Percentiles rank a stretch among this genome's conserved stretches.
These are phyloP conservation scores for Ogataea saltuana DNA, from an alignment of 805 yeast species.

Conservation along the genomic window DNA sequence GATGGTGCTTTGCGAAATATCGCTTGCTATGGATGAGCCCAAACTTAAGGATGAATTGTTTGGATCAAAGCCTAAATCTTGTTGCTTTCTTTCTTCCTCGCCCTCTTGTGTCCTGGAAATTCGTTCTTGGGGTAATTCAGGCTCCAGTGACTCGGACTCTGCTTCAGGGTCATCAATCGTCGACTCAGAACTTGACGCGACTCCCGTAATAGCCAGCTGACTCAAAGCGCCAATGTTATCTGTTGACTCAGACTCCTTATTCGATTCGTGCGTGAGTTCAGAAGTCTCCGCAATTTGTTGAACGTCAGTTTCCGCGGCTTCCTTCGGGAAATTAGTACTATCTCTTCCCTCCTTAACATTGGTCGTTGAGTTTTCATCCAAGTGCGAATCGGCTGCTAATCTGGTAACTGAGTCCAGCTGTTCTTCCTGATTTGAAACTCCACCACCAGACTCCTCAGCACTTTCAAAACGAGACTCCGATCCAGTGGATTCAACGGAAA, in stretches of 20 bases:
- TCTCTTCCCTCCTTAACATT: no score
- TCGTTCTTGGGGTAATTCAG: no score
- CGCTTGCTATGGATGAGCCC: conserved; percentile 1
- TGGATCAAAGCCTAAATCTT: no score
- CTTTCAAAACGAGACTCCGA: conserved; percentile 9
- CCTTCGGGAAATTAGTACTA: not conserved
- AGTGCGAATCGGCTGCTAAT: not conserved
- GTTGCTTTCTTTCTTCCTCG: not conserved
- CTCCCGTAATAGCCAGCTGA: not conserved
- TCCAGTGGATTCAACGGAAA: conserved; percentile 8
- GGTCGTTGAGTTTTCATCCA: not conserved
- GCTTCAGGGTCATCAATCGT: not conserved
- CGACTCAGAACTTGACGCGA: not conserved
- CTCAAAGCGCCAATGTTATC: not conserved
- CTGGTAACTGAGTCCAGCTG: conserved; percentile 10
- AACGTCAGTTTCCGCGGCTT: not conserved
- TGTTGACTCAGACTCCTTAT: not conserved
- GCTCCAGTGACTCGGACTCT: not conserved
- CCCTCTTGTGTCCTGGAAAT: no score
- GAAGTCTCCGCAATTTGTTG: not conserved
- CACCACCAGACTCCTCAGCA: conserved; percentile 16
- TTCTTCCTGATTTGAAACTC: conserved; percentile 23
- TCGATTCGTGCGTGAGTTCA: not conserved
- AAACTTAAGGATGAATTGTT: not conserved
- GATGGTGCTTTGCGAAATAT: conserved; percentile 1